Conservation (phyloP, 345 rosid genomes). For the Lumnitzera littorea region DNA sequence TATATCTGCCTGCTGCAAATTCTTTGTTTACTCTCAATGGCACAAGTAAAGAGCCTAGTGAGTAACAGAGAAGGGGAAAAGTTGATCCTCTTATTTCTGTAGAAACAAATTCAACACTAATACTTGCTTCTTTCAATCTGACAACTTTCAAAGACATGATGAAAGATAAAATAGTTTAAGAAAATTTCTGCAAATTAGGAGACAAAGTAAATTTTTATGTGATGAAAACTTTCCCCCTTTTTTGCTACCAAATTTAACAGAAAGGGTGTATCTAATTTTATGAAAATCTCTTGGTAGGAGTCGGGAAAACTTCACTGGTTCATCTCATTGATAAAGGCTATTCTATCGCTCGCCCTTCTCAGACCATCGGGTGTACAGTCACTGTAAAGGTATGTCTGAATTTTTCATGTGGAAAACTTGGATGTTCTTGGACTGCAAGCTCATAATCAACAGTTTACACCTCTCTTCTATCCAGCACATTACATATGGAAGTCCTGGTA, state of each 20-base stretch:
- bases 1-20: too few relatives aligned
- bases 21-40: too few relatives aligned
- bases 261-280: neutral
- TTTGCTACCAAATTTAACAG: neutral
- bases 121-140: too few relatives aligned
- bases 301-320: slow-evolving; percentile 91
- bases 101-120: too few relatives aligned
- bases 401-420: neutral
- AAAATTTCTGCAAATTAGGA: too few relatives aligned
- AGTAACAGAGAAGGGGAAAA: too few relatives aligned
- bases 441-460: slow-evolving; percentile 8
- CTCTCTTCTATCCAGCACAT: slow-evolving; percentile 41
- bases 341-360: slow-evolving; percentile 64
- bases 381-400: slow-evolving; percentile 71
- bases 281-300: slow-evolving; percentile 40
- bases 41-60: too few relatives aligned
- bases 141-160: too few relatives aligned
- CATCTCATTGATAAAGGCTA: slow-evolving; percentile 79
- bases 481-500: slow-evolving; percentile 66
- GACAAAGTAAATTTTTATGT: neutral
- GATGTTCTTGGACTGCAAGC: too few relatives aligned
- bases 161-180: too few relatives aligned
- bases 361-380: slow-evolving; percentile 94
- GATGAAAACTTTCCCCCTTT: neutral
- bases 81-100: too few relatives aligned